Evolutionary conservation across 306 rosid species (phyloP).

Genomic region (Oemleria cerasiformis): DNA sequence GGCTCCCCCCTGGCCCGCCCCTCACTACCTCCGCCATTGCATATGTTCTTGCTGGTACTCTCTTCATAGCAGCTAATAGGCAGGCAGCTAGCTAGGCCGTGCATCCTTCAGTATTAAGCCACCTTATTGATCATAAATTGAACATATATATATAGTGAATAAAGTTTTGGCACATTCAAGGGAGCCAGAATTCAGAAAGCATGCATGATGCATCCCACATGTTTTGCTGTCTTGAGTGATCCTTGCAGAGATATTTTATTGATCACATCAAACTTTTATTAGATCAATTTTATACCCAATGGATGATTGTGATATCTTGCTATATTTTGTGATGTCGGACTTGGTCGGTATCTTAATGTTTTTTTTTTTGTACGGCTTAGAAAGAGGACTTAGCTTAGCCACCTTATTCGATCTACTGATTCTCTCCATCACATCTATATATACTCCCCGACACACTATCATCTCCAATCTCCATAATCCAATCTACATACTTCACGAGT

Average conservation of each 20-base stretch:
- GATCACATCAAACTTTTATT: background rate
- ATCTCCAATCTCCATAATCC: background rate
- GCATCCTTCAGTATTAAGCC: no score
- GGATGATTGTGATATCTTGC: background rate
- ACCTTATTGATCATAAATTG: no score
- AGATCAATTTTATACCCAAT: background rate
- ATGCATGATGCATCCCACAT: no score
- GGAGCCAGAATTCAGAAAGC: no score
- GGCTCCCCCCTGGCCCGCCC: no score
- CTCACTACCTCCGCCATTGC: no score
- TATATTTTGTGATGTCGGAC: background rate
- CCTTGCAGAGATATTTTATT: background rate
- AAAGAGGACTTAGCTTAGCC: conserved; percentile 7
- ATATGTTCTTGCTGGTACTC: no score
- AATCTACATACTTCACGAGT: background rate
- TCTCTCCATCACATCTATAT: conserved; percentile 3
- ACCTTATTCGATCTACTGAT: conserved; percentile 6
- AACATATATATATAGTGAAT: no score
- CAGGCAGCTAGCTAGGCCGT: no score
- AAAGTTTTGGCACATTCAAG: no score
- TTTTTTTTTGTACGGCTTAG: conserved; percentile 3
- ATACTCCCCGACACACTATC: background rate
- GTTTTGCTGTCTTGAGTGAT: conserved; percentile 6
- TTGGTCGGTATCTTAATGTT: background rate
- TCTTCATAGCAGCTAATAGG: no score